A percentile compares a stretch with the other conserved stretches of the same genome.
Conservation (phyloP, 129 eudicot genomes). For the Rutidosis leptorrhynchoides region DNA sequence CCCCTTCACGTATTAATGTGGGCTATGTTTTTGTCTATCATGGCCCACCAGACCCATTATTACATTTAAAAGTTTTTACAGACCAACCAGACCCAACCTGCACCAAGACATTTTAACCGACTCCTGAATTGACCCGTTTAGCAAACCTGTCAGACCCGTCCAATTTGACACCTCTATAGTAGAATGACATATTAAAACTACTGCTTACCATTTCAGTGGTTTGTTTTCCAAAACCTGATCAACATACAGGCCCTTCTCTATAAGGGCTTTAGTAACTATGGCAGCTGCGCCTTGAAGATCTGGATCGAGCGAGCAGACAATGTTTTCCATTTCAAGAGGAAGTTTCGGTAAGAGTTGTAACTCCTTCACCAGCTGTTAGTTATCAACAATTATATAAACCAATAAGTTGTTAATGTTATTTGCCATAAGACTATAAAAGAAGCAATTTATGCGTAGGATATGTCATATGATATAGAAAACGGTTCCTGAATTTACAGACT, state of each 20-base stretch:
- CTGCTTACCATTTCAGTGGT: slow-evolving; percentile 78
- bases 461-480: too few relatives aligned
- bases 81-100: neutral
- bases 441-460: neutral
- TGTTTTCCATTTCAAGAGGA: slow-evolving; percentile 55
- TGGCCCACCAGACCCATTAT: neutral
- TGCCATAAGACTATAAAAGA: neutral
- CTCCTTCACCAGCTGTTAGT: slow-evolving; percentile 72
- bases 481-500: slow-evolving; percentile 30
- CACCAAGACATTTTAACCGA: neutral
- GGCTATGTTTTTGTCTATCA: neutral
- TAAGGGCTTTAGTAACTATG: slow-evolving; percentile 59
- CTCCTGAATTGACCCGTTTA: neutral
- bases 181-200: neutral
- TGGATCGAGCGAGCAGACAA: slow-evolving; percentile 77
- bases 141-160: neutral
- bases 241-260: slow-evolving; percentile 82
- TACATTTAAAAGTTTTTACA: neutral
- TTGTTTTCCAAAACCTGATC: slow-evolving; percentile 89
- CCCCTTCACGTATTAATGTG: neutral
- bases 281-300: slow-evolving; percentile 89
- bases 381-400: neutral
- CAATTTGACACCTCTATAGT: neutral
- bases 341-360: slow-evolving; percentile 71
- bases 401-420: neutral